These are phyloP conservation scores for Aotearoamyces nothofagi DNA, from an alignment of 2,329 filamentous ascomycete genomes.

Conservation along the genomic window DNA sequence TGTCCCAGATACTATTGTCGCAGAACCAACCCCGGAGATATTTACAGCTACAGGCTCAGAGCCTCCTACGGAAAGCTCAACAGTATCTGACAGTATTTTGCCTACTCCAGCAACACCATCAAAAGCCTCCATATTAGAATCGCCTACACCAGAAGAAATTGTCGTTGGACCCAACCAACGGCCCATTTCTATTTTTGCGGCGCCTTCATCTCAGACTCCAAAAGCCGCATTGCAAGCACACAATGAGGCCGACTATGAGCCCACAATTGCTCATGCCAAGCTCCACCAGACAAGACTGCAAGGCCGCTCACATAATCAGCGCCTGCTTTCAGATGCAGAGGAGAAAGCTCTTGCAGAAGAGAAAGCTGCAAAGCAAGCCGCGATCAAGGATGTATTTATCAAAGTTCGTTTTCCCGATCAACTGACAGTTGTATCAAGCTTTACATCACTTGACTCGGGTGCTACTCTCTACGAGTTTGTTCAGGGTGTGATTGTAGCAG, in stretches of 20 bases:
- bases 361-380: conserved; percentile 48
- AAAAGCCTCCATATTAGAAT: conserved; percentile 2
- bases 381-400: conserved; percentile 53
- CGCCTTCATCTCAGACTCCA: conserved; percentile 60
- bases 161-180: conserved; percentile 19
- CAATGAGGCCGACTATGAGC: conserved; percentile 63
- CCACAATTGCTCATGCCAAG: conserved; percentile 61
- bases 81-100: conserved; percentile 4
- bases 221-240: conserved; percentile 53
- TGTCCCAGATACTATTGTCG: conserved; percentile 9
- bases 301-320: conserved; percentile 50
- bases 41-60: neutral
- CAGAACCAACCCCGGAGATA: conserved; percentile 6
- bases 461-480: conserved; percentile 62
- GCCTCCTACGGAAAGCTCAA: conserved; percentile 1
- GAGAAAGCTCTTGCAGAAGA: conserved; percentile 53
- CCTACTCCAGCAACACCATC: conserved; percentile 3
- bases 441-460: conserved; percentile 53
- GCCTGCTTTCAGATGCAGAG: conserved; percentile 72
- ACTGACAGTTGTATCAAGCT: conserved; percentile 57
- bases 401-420: conserved; percentile 84
- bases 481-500: conserved; percentile 49
- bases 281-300: conserved; percentile 56
- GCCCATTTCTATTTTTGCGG: conserved; percentile 59
- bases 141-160: conserved; percentile 3